Evolutionary conservation across 73 alveolate species (phyloP), one percentile per base, ranked within the genome.

Genomic region (Diophrys sp.): DNA sequence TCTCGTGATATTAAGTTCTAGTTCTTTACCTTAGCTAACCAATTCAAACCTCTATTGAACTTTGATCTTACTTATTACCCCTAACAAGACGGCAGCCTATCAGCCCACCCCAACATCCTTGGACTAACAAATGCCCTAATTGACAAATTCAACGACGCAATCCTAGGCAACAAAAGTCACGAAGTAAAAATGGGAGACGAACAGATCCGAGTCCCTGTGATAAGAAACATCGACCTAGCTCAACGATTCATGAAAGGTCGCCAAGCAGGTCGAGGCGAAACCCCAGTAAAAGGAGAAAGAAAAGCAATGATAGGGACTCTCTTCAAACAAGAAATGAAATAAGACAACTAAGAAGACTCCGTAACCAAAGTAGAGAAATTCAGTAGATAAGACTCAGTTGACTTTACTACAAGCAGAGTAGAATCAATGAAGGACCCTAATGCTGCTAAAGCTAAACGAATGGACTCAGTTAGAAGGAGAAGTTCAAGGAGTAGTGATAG

Each of bases 241-340:
- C 28, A 55, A 31, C 29, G 56, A 33, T 56, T 75, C 44, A 75
- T 75, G 83, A 75, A 56, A 75, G 83, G 83, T 14, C 54, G 83
- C 11, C 83, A 75, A 29, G 26, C 29, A 24, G 83, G 83, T 1
- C 54, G 83, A 56, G 75, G 33, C 1, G 70, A 57, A 31, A 75
- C 74, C 1, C 83, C 83, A 14, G 23, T 33, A 1, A 8, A 74
- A 2, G 33, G 53, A 55, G 44, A 18, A 29, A 29, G 68, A 14
- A 75, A 33, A 56, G 33, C 29, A 71, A 31, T 14, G 32, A 30
- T 31, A 14, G 27, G 33, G 14, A 71, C 29, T 2, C 32, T 71
- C 2, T 23, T 23, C 31, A 68, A 68, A 29, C n/a, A n/a, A n/a
- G n/a, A n/a, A n/a, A n/a, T n/a, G n/a, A n/a, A n/a, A n/a, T n/a